Percentiles rank a stretch among this genome's conserved stretches.
These are phyloP conservation scores for Fusarium incarnatum DNA, from an alignment of 2,329 filamentous ascomycete genomes.

Conservation along the genomic window DNA sequence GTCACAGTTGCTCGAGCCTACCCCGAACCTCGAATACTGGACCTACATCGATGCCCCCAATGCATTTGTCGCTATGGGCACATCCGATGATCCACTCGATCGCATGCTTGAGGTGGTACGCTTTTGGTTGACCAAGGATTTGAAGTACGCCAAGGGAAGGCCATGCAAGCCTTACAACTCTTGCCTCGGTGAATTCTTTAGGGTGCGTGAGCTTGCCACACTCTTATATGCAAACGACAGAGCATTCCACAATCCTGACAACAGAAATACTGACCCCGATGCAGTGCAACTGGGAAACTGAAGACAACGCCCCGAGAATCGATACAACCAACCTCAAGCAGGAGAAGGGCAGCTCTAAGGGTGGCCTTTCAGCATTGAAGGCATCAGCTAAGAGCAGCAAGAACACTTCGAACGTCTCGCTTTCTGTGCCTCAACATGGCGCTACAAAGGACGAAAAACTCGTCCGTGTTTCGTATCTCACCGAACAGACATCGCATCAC, in stretches of 20 bases:
- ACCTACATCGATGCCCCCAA: conserved; percentile 96
- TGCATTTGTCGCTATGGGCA: conserved; percentile 84
- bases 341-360: conserved; percentile 52
- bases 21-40: conserved; percentile 98
- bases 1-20: conserved; percentile 94
- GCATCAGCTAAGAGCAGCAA: conserved; percentile 58
- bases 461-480: conserved; percentile 92
- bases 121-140: conserved; percentile 99
- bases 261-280: conserved; percentile 28
- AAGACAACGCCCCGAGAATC: conserved; percentile 79
- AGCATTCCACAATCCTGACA: background rate
- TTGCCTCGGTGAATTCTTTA: conserved; percentile 95
- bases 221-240: background rate
- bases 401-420: conserved; percentile 60
- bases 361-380: conserved; percentile 62
- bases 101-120: conserved; percentile 94
- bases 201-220: conserved; percentile 67
- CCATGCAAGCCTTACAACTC: conserved; percentile 99
- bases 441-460: conserved; percentile 59
- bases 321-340: conserved; percentile 57
- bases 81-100: conserved; percentile 89
- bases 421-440: conserved; percentile 63
- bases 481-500: conserved; percentile 97
- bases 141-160: conserved; percentile 99
- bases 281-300: conserved; percentile 94